Percentiles rank a stretch among this genome's conserved stretches.
phyloP scores from a whole-genome alignment of 805 yeast genomes.

The Wilhelminamyces savonicus region DNA sequence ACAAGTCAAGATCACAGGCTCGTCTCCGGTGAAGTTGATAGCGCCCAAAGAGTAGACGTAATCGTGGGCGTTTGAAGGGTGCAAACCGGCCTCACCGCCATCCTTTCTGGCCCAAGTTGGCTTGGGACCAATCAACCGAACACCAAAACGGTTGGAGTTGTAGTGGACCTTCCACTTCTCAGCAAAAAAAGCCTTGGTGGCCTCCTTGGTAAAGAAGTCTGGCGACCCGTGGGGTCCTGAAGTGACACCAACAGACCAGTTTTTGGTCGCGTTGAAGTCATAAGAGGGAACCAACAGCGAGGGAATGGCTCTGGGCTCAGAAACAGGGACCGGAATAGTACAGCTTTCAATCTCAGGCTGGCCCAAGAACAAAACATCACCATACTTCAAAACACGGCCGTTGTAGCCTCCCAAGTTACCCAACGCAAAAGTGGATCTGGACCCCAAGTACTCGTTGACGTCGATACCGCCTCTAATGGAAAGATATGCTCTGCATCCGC shows the following conservation, averaged over 20 bases:
- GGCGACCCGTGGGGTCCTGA: conserved; percentile 99
- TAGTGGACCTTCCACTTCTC: conserved; percentile 92
- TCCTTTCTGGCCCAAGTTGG: conserved; percentile 95
- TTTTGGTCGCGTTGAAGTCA: conserved; percentile 27
- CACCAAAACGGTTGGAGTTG: conserved; percentile 96
- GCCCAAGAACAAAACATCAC: conserved; percentile 86
- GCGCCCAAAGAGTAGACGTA: conserved; percentile 96
- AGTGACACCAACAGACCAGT: conserved; percentile 88
- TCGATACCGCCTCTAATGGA: conserved; percentile 92
- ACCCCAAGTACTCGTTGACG: conserved; percentile 88
- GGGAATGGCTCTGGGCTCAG: conserved; percentile 59
- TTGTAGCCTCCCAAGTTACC: conserved; percentile 93
- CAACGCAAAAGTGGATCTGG: conserved; percentile 93
- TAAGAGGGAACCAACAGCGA: conserved; percentile 49
- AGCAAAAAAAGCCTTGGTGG: conserved; percentile 67
- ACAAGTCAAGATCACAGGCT: conserved; percentile 93
- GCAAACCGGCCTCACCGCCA: conserved; percentile 98
- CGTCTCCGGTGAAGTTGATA: conserved; percentile 96
- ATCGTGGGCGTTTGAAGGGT: conserved; percentile 98
- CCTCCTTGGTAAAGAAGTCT: conserved; percentile 78
- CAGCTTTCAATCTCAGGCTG: conserved; percentile 66
- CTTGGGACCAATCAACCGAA: conserved; percentile 89
- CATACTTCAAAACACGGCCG: conserved; percentile 85
- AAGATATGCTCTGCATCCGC: conserved; percentile 86
- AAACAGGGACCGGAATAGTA: conserved; percentile 65